Base-by-base conservation (phyloP, 2,329 filamentous ascomycete species). In the Exophiala mesophila region DNA sequence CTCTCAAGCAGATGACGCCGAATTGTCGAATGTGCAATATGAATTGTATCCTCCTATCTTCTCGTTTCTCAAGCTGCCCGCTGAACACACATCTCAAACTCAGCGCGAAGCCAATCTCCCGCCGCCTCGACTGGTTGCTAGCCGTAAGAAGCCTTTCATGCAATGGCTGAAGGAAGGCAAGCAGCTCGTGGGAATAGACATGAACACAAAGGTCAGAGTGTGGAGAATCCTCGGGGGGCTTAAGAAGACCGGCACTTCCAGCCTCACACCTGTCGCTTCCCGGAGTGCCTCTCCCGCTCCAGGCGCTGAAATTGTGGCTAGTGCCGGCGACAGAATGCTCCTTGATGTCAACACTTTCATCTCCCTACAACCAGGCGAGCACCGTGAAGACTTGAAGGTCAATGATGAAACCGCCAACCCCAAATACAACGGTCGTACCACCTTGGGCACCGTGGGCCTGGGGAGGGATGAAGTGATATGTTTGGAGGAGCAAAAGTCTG, bases 31-130 rank as follows among this genome's bases (percentile, higher is more conserved):
- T 51, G 67, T 95, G 34, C 71, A 84, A 55, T 94, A 84, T 61
- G 92, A 97, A 65, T 72, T 88, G 29, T 80, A 88, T 57, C 92
- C 89, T 3, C 88, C 87, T 0, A 73, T 95, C 31, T 86, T 96
- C 61, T 87, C 82, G 1, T 73, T 97, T 47, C 80, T 94, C 59
- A 88, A 90, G 53, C 71, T 97, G 2, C 82, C 81, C 61, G 72
- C 72, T 54, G 77, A 77, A 2, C 68, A 74, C 13, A 74, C 77
- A 2, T 69, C 78, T 26, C 75, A 82, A 56, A 66, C 73, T 2
- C 65, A 83, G 42, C 80, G 82, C 56, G 76, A 80, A 8, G 75
- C 67, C 41, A 72, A 76, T 26, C 76, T 77, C 12, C 67, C 76
- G 4, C 80, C 88, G 1, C 71, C 79, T 4, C 75, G 77, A 37